Base-by-base conservation (phyloP, 345 rosid genomes). In the Lumnitzera littorea region DNA sequence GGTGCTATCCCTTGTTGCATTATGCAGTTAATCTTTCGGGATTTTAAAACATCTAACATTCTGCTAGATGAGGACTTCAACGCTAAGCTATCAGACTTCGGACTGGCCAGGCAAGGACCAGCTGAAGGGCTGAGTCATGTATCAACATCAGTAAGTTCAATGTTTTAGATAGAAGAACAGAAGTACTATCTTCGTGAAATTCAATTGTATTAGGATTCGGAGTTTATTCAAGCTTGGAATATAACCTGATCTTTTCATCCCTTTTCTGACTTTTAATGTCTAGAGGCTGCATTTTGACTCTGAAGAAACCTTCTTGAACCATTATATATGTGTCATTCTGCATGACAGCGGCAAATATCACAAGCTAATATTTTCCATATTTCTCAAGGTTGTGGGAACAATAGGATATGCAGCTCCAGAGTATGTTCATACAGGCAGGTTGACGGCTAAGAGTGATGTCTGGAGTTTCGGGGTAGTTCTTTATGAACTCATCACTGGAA, bases 381-480 rank as follows among this genome's bases (percentile, higher is more conserved):
- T 62, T 55, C 9, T 50, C 46, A 64, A 92, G 99, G 97, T 94
- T 73, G 99, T 94, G 23, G 99, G 99, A 50, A 94, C 99, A 8
- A 77, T 87, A 52, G 97, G 99, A 60, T 94, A 94, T 69, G 91
- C 96, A 2, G 99, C 99, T 70, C 97, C 99, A 0, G 99, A 89
- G 69, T 94, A 94, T 66, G 96, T 89, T 60, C 96, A 89, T 56
- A 86, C 95, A 0, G 97, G 99, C 3, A 77, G 77, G 66, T 63
- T 94, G 68, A 89, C 99, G 27, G 86, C 91, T 9, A 94, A 94
- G 83, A 94, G 96, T 36, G 97, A 94, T 62, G 99, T 90, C 13
- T 94, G 99, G 99, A 94, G 99, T 78, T 94, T 87, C 55, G 99
- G 99, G 6, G 99, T 94, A 31, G 99, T 94, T 63, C 80, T 94